Evolutionary conservation across 148 eudicot genomes (phyloP), one percentile per base, ranked within the genome.

Genomic region (Suaeda aralocaspica): DNA sequence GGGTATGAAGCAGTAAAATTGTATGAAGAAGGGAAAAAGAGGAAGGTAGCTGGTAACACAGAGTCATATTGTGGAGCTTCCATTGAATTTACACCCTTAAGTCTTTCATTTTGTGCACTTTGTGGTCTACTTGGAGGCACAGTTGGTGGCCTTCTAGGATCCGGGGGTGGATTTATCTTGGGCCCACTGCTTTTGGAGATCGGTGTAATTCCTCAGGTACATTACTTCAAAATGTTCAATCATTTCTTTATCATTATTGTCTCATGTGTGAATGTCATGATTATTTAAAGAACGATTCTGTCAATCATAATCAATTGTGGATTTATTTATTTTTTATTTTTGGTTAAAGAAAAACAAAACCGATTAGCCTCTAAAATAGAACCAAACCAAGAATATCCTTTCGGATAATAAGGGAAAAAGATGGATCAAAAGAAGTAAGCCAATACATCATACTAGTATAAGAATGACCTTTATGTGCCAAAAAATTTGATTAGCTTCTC

Each of bases 171-270:
- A 22, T 95, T 95, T 69, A 91, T 95, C 80, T 81, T 95, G 18
- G 97, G 99, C n/a, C 99, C 99, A 2, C 83, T 95, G 55, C 87
- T 95, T 36, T 84, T 95, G 55, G 97, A 95, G 79, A 87, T 95
- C 49, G 97, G 99, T 66, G 99, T 95, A 52, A 95, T 95, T 56
- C 99, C 98, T 22, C 99, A 95, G 96, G 99, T 94, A 24, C 30
- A 50, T 26, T 26, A 1, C 2, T 33, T 1, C 16, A 49, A 11
- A 52, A 21, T 52, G 41, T 4, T 34, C 33, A 56, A 61, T 72
- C 49, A 50, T 51, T 25, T 29, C 26, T n/a, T 50, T 60, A 29
- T 74, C 49, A 31, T 51, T 26, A 59, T 36, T 77, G 53, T 71
- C 60, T 34, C 55, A 30, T 57, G 65, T 14, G 22, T 44, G 13